Evolutionary conservation across 2,329 filamentous ascomycete species (phyloP).

Genomic region (Arthrocladium fulminans): DNA sequence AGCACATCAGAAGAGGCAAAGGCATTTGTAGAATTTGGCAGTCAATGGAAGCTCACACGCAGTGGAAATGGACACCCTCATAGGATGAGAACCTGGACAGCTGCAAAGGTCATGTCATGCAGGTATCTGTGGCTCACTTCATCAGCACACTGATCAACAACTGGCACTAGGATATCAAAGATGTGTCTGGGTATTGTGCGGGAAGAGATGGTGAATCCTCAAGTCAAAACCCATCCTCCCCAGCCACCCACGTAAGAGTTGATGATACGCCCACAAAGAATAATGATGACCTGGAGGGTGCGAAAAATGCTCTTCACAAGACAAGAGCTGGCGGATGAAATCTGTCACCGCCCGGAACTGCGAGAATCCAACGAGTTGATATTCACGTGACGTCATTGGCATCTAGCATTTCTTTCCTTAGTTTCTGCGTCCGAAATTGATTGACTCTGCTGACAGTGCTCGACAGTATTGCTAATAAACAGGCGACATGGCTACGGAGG

Average conservation of each 20-base stretch:
- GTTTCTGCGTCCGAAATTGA: neutral
- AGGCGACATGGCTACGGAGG: constrained; percentile 60
- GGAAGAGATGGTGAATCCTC: constrained; percentile 2
- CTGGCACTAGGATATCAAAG: neutral
- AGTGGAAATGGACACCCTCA: constrained; percentile 28
- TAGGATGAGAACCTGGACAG: constrained; percentile 29
- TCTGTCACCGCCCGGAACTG: neutral
- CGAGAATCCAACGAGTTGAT: neutral
- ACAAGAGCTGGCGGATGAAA: neutral
- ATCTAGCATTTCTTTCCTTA: neutral
- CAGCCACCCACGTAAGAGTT: neutral
- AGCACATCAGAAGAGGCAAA: constrained; percentile 25
- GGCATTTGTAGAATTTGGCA: constrained; percentile 29
- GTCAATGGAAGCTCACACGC: constrained; percentile 31
- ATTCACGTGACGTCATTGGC: constrained; percentile 2
- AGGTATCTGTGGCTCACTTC: constrained; percentile 19
- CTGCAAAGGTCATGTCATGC: constrained; percentile 20
- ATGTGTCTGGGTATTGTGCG: neutral
- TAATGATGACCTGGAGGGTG: constrained; percentile 4
- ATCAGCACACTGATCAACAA: neutral
- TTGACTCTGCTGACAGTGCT: neutral
- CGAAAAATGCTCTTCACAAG: neutral
- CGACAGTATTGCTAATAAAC: neutral
- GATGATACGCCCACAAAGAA: constrained; percentile 5
- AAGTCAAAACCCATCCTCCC: neutral